Evolutionary conservation across 345 rosid species (phyloP).

Genomic region (Eucalyptus marginata): DNA sequence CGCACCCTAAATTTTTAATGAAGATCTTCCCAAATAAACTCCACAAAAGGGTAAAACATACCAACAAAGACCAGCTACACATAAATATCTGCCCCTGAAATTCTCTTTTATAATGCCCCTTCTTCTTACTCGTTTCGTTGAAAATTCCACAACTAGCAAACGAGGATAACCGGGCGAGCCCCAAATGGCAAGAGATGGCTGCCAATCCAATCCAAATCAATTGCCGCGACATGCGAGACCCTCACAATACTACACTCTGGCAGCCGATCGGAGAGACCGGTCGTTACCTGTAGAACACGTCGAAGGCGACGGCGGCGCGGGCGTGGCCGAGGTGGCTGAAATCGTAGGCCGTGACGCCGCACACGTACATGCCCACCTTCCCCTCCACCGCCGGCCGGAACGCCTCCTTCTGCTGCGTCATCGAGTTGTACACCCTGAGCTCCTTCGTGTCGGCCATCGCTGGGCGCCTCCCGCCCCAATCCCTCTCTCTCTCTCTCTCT

Average conservation of each 20-base stretch:
- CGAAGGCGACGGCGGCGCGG: conserved; percentile 79
- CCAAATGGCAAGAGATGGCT: background rate
- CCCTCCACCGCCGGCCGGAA: conserved; percentile 40
- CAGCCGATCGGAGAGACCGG: background rate
- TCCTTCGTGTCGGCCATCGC: background rate
- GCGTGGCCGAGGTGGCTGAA: conserved; percentile 91
- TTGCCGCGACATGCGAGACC: background rate
- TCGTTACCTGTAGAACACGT: conserved; percentile 58
- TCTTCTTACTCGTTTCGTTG: background rate
- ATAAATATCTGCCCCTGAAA: background rate
- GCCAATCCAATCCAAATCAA: background rate
- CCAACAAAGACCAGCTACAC: background rate
- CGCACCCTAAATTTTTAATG: background rate
- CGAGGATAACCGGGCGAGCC: background rate
- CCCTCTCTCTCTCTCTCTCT: background rate
- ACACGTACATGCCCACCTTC: conserved; percentile 70
- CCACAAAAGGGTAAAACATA: background rate
- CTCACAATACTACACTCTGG: background rate
- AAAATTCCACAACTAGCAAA: background rate
- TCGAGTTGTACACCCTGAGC: conserved; percentile 48
- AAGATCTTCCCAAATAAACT: background rate
- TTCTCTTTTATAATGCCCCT: background rate
- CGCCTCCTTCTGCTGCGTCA: conserved; percentile 56
- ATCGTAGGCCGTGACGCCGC: conserved; percentile 86
- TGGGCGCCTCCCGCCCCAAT: background rate